phyloP scores from a whole-genome alignment of 2,329 filamentous ascomycete species.

The Penicillium capsulatum region DNA sequence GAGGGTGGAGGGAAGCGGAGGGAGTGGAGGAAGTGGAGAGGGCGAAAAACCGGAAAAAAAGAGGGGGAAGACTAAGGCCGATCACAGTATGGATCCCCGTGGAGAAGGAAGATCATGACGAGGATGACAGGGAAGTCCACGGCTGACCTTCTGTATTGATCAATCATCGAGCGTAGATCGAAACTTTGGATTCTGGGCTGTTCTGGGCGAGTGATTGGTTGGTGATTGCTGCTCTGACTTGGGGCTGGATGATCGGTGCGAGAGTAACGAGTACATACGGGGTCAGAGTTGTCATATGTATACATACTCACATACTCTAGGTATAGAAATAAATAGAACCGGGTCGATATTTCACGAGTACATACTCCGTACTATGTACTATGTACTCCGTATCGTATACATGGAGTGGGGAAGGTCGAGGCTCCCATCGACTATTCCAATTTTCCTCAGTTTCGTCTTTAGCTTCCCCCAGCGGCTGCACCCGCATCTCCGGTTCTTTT shows the following conservation, averaged over 20 bases:
- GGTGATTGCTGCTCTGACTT: too few relatives aligned
- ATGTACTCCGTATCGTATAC: too few relatives aligned
- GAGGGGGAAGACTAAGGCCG: constrained; percentile 22
- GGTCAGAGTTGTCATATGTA: too few relatives aligned
- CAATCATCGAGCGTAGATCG: background rate
- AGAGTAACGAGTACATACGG: too few relatives aligned
- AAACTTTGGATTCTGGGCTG: too few relatives aligned
- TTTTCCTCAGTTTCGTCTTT: constrained; percentile 2
- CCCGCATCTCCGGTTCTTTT: constrained; percentile 12
- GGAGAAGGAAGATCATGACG: constrained; percentile 19
- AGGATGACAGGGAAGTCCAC: background rate
- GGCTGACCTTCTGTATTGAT: background rate
- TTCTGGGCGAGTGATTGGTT: too few relatives aligned
- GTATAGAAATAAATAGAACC: too few relatives aligned
- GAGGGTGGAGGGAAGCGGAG: constrained; percentile 7
- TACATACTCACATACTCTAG: too few relatives aligned
- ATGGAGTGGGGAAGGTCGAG: constrained; percentile 17
- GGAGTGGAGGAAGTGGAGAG: constrained; percentile 6
- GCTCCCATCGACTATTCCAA: constrained; percentile 25
- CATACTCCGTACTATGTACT: too few relatives aligned
- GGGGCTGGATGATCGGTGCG: too few relatives aligned
- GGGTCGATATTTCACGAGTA: too few relatives aligned
- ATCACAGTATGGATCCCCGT: constrained; percentile 22
- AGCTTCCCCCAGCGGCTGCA: constrained; percentile 19
- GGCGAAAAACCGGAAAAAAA: constrained; percentile 18